These are phyloP conservation scores for Aspergillus versicolor DNA, from an alignment of 2,329 filamentous ascomycete genomes.

Conservation along the genomic window DNA sequence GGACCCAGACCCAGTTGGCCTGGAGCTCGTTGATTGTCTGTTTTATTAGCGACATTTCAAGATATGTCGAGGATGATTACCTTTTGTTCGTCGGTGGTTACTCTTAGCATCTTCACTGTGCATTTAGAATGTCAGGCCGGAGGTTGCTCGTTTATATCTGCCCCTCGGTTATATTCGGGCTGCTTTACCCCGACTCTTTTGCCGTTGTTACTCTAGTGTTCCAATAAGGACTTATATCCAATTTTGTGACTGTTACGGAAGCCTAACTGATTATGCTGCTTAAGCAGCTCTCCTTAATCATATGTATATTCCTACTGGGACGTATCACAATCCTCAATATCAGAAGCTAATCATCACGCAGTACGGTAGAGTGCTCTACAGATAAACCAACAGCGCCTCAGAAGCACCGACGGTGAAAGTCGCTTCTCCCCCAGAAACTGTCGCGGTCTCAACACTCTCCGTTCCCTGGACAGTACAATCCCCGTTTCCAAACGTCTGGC, in stretches of 20 bases:
- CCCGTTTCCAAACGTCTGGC: conserved; percentile 48
- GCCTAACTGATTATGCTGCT: no score
- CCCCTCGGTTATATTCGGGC: not conserved
- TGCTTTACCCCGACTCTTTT: not conserved
- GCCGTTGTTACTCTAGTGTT: no score
- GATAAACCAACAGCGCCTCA: conserved; percentile 51
- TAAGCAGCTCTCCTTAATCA: no score
- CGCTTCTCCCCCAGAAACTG: conserved; percentile 29
- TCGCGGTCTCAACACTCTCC: conserved; percentile 22
- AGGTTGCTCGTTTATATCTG: not conserved
- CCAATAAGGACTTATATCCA: no score
- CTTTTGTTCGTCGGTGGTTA: conserved; percentile 6
- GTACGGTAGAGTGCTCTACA: not conserved
- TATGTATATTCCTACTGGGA: no score
- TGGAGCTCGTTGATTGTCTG: conserved; percentile 14
- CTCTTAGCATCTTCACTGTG: not conserved
- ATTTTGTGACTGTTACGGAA: no score
- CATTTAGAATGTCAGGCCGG: no score
- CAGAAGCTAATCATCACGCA: no score
- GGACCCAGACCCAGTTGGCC: conserved; percentile 15
- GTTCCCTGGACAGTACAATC: conserved; percentile 46
- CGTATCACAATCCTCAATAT: no score
- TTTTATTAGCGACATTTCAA: no score
- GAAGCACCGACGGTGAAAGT: conserved; percentile 46
- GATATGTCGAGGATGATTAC: not conserved